Conservation (phyloP, 2,329 filamentous ascomycete species). For the Pestalotiopsis sp. region DNA sequence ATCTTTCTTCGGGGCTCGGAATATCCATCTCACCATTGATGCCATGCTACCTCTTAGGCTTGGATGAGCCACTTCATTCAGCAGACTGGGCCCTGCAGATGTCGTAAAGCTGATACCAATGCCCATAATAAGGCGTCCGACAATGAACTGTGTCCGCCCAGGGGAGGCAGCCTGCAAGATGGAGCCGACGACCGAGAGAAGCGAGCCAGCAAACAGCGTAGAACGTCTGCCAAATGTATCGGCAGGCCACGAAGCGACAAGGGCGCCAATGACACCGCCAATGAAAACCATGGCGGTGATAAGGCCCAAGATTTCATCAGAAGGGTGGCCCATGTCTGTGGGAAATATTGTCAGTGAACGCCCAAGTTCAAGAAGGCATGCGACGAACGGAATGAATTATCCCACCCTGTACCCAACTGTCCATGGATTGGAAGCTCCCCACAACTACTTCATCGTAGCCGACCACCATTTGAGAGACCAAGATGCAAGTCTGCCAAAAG, state of each 20-base stretch:
- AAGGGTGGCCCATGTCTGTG: background rate
- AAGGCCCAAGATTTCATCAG: background rate
- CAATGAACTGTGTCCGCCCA: conserved; percentile 54
- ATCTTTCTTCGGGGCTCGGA: conserved; percentile 56
- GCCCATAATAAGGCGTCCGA: conserved; percentile 35
- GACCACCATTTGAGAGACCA: background rate
- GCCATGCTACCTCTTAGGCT: conserved; percentile 25
- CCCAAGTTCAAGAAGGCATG: background rate
- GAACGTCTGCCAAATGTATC: background rate
- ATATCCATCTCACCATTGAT: conserved; percentile 55
- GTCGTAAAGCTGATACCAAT: background rate
- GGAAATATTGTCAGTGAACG: background rate
- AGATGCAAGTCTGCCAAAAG: background rate
- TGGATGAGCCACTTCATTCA: conserved; percentile 51
- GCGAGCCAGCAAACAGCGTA: background rate
- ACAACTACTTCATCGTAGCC: background rate
- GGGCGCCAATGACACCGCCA: background rate
- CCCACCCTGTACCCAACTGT: background rate
- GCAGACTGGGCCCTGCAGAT: background rate
- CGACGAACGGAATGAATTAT: background rate
- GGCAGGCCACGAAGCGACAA: background rate
- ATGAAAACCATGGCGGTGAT: background rate
- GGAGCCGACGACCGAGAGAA: background rate
- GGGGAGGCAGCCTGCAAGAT: background rate
- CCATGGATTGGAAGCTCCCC: background rate